phyloP scores from a whole-genome alignment of 495 filamentous ascomycete species.

The Penicillium daleae region DNA sequence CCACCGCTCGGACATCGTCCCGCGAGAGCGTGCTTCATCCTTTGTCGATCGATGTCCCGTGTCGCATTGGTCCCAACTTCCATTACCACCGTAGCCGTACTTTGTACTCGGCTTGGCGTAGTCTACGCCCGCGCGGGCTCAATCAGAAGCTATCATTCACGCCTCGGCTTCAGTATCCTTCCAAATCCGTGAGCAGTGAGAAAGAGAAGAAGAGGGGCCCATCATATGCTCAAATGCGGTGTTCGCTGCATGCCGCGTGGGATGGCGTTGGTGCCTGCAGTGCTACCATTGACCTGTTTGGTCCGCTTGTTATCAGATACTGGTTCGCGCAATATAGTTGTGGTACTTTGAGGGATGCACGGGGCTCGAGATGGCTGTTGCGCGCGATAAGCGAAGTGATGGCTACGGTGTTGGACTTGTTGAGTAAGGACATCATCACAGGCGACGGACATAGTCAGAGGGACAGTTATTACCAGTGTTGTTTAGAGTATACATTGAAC shows the following conservation, averaged over 20 bases:
- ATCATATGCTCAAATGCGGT: too few relatives aligned
- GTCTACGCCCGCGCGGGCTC: background rate
- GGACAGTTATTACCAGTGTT: too few relatives aligned
- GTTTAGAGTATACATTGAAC: background rate
- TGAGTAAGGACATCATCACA: too few relatives aligned
- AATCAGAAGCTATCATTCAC: background rate
- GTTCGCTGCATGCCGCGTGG: background rate
- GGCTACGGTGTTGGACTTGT: background rate
- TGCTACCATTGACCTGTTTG: conserved; percentile 14
- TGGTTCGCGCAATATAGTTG: background rate
- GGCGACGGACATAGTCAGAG: too few relatives aligned
- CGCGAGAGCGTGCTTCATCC: background rate
- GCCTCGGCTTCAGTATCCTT: background rate
- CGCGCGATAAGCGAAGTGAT: conserved; percentile 1
- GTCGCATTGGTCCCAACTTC: background rate
- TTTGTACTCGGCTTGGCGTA: background rate
- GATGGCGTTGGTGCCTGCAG: conserved; percentile 1
- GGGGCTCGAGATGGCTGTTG: background rate
- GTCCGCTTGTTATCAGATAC: conserved; percentile 14
- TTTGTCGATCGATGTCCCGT: conserved; percentile 24
- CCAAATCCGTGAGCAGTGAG: background rate
- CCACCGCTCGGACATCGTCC: conserved; percentile 17
- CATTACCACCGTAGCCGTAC: too few relatives aligned
- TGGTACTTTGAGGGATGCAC: background rate
- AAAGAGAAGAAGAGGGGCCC: conserved; percentile 5